Base-by-base conservation (phyloP, 2,329 filamentous ascomycete species). In the Pseudogymnoascus sp. region DNA sequence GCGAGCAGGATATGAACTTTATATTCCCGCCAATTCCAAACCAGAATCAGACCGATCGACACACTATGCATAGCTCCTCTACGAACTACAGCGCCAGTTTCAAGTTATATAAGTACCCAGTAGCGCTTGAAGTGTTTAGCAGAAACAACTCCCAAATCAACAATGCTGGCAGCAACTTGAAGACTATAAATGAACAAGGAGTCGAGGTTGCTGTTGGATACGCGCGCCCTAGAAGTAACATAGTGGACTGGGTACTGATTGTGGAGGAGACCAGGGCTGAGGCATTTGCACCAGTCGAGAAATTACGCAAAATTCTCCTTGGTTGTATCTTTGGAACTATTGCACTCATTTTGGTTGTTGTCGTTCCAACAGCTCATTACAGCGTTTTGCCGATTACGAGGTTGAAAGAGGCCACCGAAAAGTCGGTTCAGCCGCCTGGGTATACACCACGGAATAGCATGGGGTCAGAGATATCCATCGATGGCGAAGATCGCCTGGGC, bases 261-360 rank as follows among this genome's bases (percentile, higher is more conserved):
- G 83, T 96, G 0, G 93, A 96, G 72, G 88, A 95, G 73, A 79
- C 85, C 2, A 85, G 85, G 65, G 73, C 73, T 21, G 92, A 96
- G 74, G 90, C 92, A 0, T 92, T 89, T 76, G 79, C 80, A 6
- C 89, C 92, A 0, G 92, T 96, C 63, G 76, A 80, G 28, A 86
- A 85, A 18, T 79, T 96, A n/a, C 85, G 90, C 18, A 87, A 88
- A 58, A 90, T 96, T 60, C 82, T 97, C 1, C 75, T 96, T 1
- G 90, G 86, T 4, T 96, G 91, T 65, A 89, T 96, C 0, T 96
- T 96, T 72, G 90, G 89, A 0, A 93, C 91, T 0, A 82, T 88
- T 11, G 92, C 88, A 0, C 80, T 88, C 4, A 83, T 96, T 60
- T 72, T 92, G 2, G 65, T 96, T 7, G 73, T 96, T 1, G 81